A percentile compares a stretch with the other conserved stretches of the same genome.
phyloP scores from a whole-genome alignment of 179 eudicot genomes.

The Beta lomatogona region DNA sequence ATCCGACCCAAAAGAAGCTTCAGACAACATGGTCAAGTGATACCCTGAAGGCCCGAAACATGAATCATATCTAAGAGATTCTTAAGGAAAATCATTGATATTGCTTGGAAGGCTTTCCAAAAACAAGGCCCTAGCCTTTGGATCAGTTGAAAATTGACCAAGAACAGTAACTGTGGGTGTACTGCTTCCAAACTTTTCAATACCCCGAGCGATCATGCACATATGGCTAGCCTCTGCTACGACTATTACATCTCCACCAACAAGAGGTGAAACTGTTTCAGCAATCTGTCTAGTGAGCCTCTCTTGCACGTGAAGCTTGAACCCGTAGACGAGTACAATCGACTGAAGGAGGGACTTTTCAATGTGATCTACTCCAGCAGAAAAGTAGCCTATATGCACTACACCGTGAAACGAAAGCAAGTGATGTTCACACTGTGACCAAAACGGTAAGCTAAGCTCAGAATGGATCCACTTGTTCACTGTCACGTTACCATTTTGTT shows the following conservation, averaged over 20 bases:
- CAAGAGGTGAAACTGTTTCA: conserved; percentile 62
- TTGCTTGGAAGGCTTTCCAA: conserved; percentile 59
- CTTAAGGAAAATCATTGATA: conserved; percentile 10
- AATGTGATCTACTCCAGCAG: conserved; percentile 36
- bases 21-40: background rate
- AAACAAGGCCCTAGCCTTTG: conserved; percentile 60
- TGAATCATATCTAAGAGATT: background rate
- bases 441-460: conserved; percentile 68
- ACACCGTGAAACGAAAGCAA: conserved; percentile 91
- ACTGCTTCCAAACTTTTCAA: conserved; percentile 85
- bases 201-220: conserved; percentile 94
- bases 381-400: conserved; percentile 74
- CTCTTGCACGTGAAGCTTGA: conserved; percentile 95
- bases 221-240: conserved; percentile 90
- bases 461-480: conserved; percentile 31
- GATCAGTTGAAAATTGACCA: conserved; percentile 78
- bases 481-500: conserved; percentile 31
- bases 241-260: conserved; percentile 84
- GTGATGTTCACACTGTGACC: conserved; percentile 96
- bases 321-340: conserved; percentile 76
- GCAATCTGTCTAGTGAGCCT: conserved; percentile 89
- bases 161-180: conserved; percentile 82
- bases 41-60: too few species aligned
- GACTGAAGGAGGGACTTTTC: conserved; percentile 61
- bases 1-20: background rate